phyloP scores from a whole-genome alignment of 2,329 filamentous ascomycete genomes.

The Xylariaceae sp. region DNA sequence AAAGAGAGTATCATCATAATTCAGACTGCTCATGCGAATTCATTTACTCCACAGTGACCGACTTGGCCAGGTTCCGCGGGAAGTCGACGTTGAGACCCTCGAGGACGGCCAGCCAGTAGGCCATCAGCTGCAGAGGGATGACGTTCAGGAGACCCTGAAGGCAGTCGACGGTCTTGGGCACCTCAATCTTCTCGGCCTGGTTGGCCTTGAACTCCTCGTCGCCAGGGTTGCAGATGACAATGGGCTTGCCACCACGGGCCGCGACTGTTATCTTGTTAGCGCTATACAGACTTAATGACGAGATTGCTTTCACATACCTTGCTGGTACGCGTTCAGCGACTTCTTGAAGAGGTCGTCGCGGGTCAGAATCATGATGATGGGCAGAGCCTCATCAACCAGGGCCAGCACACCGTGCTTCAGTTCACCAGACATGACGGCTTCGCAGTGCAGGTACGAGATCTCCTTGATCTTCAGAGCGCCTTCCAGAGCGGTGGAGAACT shows the following conservation, averaged over 20 bases:
- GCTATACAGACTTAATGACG: not conserved
- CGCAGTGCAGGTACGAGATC: constrained; percentile 98
- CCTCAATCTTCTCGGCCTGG: constrained; percentile 94
- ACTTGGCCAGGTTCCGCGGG: constrained; percentile 97
- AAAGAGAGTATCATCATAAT: constrained; percentile 1
- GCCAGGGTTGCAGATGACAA: constrained; percentile 91
- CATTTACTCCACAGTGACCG: constrained; percentile 90
- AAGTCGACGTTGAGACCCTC: constrained; percentile 98
- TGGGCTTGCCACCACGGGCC: constrained; percentile 89
- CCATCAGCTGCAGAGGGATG: constrained; percentile 93
- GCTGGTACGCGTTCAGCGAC: constrained; percentile 98
- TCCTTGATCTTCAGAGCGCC: constrained; percentile 99
- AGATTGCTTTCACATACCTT: constrained; percentile 57
- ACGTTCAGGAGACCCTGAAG: constrained; percentile 97
- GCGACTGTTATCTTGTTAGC: constrained; percentile 55
- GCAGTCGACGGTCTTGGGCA: constrained; percentile 89
- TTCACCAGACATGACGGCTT: constrained; percentile 99
- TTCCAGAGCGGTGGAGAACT: constrained; percentile 95
- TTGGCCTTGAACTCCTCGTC: constrained; percentile 84
- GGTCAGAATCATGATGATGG: constrained; percentile 99
- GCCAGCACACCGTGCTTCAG: constrained; percentile 98
- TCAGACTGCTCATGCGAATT: not conserved
- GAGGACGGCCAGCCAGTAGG: constrained; percentile 96
- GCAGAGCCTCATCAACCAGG: constrained; percentile 94
- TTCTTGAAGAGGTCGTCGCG: constrained; percentile 95